Percentiles rank a stretch among this genome's conserved stretches.
These are phyloP conservation scores for Bipolaris victoriae DNA, from an alignment of 2,329 filamentous ascomycete genomes.

Conservation along the genomic window DNA sequence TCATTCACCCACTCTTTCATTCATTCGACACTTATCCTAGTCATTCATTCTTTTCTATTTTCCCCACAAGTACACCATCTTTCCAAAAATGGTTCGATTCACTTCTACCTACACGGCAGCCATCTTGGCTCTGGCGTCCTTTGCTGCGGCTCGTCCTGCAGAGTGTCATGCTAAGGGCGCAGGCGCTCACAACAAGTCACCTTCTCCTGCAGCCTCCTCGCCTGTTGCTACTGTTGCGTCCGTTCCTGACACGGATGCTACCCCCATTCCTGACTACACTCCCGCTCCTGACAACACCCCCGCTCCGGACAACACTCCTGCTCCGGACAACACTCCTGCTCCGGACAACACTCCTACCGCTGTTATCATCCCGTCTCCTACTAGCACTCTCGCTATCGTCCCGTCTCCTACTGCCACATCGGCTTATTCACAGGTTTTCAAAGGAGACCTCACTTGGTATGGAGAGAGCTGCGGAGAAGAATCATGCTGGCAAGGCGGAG, in stretches of 20 bases:
- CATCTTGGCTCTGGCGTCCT: background rate
- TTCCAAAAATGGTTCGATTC: constrained; percentile 1
- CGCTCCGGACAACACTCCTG: background rate
- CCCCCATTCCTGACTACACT: too few relatives aligned
- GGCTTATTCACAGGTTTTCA: background rate
- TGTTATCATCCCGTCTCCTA: background rate
- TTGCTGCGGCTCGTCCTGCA: background rate
- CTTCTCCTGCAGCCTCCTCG: background rate
- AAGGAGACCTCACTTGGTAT: background rate
- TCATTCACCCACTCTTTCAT: background rate
- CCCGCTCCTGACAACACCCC: background rate
- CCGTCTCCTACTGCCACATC: background rate
- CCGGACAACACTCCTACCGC: background rate
- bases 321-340: too few relatives aligned
- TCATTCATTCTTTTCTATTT: background rate
- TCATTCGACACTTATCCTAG: background rate
- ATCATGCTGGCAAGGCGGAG: background rate
- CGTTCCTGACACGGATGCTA: too few relatives aligned
- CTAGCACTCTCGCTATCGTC: background rate
- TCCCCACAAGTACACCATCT: background rate
- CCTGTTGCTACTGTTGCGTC: background rate
- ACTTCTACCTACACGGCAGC: background rate
- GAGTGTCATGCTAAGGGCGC: background rate
- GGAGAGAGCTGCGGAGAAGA: background rate
- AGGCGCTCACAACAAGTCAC: background rate